These are phyloP conservation scores for Rehmannia glutinosa DNA, from an alignment of 257 asterid species.

Conservation along the genomic window DNA sequence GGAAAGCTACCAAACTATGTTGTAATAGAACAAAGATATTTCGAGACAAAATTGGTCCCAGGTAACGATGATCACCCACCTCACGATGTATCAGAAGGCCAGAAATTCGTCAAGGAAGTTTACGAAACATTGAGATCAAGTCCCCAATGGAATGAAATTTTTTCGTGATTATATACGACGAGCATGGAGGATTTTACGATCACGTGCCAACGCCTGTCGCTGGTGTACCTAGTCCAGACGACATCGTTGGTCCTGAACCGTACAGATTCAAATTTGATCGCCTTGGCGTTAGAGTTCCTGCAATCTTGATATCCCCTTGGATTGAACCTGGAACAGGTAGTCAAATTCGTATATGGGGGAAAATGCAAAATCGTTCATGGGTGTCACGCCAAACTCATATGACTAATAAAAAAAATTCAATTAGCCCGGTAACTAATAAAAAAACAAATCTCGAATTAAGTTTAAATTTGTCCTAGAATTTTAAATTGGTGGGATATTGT, in stretches of 20 bases:
- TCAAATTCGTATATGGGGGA: too few relatives aligned
- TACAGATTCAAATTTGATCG: conserved; percentile 58
- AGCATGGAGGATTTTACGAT: conserved; percentile 78
- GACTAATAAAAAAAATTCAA: too few relatives aligned
- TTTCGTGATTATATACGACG: conserved; percentile 59
- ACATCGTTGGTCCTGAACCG: conserved; percentile 48
- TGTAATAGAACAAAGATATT: conserved; percentile 62
- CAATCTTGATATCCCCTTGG: conserved; percentile 67
- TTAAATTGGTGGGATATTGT: too few relatives aligned
- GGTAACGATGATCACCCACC: conserved; percentile 84
- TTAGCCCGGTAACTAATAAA: too few relatives aligned
- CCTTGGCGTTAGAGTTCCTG: conserved; percentile 69
- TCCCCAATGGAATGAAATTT: conserved; percentile 65
- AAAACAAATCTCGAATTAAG: too few relatives aligned
- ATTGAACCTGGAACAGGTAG: conserved; percentile 66
- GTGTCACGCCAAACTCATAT: too few relatives aligned
- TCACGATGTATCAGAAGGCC: conserved; percentile 66
- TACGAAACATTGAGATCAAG: conserved; percentile 65
- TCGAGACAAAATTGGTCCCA: conserved; percentile 43
- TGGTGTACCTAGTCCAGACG: conserved; percentile 69
- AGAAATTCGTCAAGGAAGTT: conserved; percentile 49
- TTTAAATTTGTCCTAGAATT: too few relatives aligned
- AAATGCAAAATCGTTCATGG: too few relatives aligned
- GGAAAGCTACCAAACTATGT: conserved; percentile 76
- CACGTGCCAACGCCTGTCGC: conserved; percentile 59